phyloP scores from a whole-genome alignment of 2,329 filamentous ascomycete genomes.

The Aspergillus sp. region DNA sequence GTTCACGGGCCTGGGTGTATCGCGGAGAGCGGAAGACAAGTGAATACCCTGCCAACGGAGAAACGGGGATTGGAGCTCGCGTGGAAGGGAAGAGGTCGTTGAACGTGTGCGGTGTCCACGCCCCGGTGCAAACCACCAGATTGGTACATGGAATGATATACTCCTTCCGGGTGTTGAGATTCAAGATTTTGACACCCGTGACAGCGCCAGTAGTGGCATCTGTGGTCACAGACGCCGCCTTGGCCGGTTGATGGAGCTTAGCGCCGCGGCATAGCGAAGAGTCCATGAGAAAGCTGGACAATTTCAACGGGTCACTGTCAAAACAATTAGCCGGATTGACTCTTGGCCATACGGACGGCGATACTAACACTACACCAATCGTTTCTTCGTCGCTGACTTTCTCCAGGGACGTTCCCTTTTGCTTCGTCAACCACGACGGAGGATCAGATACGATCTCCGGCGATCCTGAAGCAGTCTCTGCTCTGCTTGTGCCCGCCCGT shows the following conservation, averaged over 20 bases:
- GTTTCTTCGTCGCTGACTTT: constrained; percentile 52
- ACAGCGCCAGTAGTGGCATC: constrained; percentile 42
- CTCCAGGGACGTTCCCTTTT: constrained; percentile 48
- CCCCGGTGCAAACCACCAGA: constrained; percentile 58
- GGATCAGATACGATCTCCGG: constrained; percentile 26
- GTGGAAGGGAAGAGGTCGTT: constrained; percentile 53
- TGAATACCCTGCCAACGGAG: constrained; percentile 61
- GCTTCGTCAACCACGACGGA: constrained; percentile 52
- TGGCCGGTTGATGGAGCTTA: constrained; percentile 55
- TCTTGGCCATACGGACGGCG: not conserved
- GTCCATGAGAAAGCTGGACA: constrained; percentile 58
- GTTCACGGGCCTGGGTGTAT: constrained; percentile 24
- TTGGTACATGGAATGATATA: constrained; percentile 50
- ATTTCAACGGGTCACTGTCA: constrained; percentile 52
- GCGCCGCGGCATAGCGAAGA: constrained; percentile 53
- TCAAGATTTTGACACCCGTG: constrained; percentile 43
- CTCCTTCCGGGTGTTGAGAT: constrained; percentile 21
- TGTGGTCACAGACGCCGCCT: constrained; percentile 43
- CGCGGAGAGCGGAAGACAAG: constrained; percentile 55
- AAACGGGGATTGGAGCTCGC: constrained; percentile 45
- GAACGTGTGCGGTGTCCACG: constrained; percentile 63
- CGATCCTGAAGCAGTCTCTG: constrained; percentile 39
- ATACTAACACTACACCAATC: constrained; percentile 55
- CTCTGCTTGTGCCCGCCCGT: constrained; percentile 53
- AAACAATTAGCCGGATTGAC: not conserved